Conservation (phyloP, 2,329 filamentous ascomycete genomes). For the Fusarium caatingaense region DNA sequence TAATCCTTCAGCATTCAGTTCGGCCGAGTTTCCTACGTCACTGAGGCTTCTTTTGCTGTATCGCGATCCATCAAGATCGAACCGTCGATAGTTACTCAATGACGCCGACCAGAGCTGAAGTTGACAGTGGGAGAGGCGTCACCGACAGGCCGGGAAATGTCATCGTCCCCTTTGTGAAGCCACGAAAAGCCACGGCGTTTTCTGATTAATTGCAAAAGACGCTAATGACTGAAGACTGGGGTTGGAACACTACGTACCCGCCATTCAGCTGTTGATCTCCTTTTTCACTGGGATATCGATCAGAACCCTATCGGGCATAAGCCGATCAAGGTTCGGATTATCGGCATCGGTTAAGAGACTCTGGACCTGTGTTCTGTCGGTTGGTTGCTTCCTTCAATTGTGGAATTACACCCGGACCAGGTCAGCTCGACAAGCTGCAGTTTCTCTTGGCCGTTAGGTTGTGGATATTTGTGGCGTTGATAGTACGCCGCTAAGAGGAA, state of each 20-base stretch:
- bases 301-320: not conserved
- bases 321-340: not conserved
- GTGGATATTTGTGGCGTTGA: slow-evolving; percentile 18
- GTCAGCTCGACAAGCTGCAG: not conserved
- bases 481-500: not conserved
- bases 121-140: slow-evolving; percentile 7
- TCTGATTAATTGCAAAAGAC: not conserved
- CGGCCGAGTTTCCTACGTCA: not conserved
- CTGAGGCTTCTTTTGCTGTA: not conserved
- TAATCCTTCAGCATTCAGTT: not conserved
- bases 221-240: slow-evolving; percentile 4
- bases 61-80: not conserved
- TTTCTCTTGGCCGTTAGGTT: not conserved
- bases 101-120: not conserved
- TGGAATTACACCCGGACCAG: not conserved
- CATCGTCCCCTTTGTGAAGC: slow-evolving; percentile 6
- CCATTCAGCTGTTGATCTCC: slow-evolving; percentile 12
- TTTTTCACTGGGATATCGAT: not conserved
- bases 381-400: not conserved
- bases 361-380: not conserved
- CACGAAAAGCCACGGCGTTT: slow-evolving; percentile 15
- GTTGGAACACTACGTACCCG: not conserved
- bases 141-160: not conserved
- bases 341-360: slow-evolving; percentile 11
- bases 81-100: slow-evolving; percentile 21